Conservation (phyloP, 176 grass and related monocot genomes). For the barley (Hordeum vulgare) region DNA sequence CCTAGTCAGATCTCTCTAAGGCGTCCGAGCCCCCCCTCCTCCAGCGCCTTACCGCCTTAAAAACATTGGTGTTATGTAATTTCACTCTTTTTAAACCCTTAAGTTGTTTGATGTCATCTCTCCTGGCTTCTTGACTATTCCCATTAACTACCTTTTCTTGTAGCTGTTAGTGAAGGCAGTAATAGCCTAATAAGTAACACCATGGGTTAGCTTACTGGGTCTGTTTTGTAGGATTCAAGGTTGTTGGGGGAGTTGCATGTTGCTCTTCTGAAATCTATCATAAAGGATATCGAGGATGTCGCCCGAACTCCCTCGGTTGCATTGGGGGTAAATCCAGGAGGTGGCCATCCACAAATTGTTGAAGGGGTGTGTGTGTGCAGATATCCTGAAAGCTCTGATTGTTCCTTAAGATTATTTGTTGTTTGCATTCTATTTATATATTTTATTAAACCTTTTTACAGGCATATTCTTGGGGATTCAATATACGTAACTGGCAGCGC, state of each 20-base stretch:
- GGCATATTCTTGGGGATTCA: slow-evolving; percentile 97
- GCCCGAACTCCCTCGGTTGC: slow-evolving; percentile 52
- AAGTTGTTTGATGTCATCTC: background rate
- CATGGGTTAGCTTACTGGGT: slow-evolving; percentile 4
- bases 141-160: background rate
- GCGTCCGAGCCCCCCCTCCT: too few relatives aligned
- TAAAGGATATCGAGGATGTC: slow-evolving; percentile 97
- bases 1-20: too few relatives aligned
- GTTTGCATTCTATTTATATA: slow-evolving; percentile 2
- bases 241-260: slow-evolving; percentile 80
- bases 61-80: background rate
- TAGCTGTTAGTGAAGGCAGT: background rate
- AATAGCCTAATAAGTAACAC: background rate
- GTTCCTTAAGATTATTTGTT: background rate
- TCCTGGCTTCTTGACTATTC: background rate
- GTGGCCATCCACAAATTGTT: slow-evolving; percentile 85
- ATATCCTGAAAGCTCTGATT: slow-evolving; percentile 1
- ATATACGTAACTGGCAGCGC: slow-evolving; percentile 84
- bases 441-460: slow-evolving; percentile 25
- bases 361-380: slow-evolving; percentile 53
- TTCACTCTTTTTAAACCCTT: background rate
- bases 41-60: too few relatives aligned
- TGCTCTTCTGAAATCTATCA: slow-evolving; percentile 78
- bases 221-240: slow-evolving; percentile 74
- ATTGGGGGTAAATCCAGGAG: slow-evolving; percentile 69